These are phyloP conservation scores for Lanmaoa pseudosensibilis DNA, from an alignment of 768 basidiomycete species.

Conservation along the genomic window DNA sequence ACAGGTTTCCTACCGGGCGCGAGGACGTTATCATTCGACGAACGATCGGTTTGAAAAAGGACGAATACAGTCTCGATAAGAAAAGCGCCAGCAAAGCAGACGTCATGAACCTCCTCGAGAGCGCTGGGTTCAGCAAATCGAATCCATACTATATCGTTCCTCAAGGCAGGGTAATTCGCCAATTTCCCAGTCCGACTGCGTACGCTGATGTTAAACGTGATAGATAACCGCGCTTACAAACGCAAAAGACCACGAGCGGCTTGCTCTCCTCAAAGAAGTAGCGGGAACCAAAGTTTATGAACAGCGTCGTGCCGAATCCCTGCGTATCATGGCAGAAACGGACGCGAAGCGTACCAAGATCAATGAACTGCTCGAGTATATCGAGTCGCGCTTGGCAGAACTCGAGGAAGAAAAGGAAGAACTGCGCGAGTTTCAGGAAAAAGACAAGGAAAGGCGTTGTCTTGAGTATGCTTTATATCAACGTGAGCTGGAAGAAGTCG, in stretches of 20 bases:
- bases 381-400: constrained; percentile 85
- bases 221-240: constrained; percentile 97
- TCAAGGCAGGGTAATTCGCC: constrained; percentile 80
- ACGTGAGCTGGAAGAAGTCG: constrained; percentile 87
- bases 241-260: constrained; percentile 91
- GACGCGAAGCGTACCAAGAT: constrained; percentile 92
- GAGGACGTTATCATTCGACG: constrained; percentile 86
- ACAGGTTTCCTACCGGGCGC: constrained; percentile 89
- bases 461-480: constrained; percentile 94
- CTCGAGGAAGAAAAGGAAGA: constrained; percentile 99
- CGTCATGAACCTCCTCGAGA: constrained; percentile 95
- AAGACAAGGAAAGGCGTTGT: constrained; percentile 91
- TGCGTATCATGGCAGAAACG: constrained; percentile 97
- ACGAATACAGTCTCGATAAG: constrained; percentile 95
- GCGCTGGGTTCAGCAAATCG: constrained; percentile 95
- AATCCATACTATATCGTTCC: constrained; percentile 99
- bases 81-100: constrained; percentile 96
- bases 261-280: constrained; percentile 95
- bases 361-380: constrained; percentile 83
- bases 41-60: constrained; percentile 97
- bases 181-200: neutral
- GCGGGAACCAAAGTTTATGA: constrained; percentile 99
- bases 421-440: constrained; percentile 92
- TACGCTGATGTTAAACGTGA: constrained; percentile 4
- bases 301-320: constrained; percentile 84